Percentiles rank a stretch among this genome's conserved stretches.
phyloP scores from a whole-genome alignment of 148 eudicot genomes.

The Camellia sinensis region DNA sequence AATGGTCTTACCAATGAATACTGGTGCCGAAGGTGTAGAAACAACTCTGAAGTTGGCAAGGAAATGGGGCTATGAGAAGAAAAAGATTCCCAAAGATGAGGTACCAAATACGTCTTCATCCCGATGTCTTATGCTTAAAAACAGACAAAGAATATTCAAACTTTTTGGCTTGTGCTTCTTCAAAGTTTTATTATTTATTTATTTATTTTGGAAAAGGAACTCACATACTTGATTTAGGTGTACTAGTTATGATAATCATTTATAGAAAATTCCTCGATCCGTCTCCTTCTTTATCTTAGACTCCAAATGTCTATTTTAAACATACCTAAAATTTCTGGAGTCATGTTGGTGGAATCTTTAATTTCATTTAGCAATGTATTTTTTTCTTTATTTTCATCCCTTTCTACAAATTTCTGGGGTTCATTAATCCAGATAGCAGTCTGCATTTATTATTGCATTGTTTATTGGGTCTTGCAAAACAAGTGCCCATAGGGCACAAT shows the following conservation, averaged over 20 bases:
- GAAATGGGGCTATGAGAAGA: slow-evolving; percentile 97
- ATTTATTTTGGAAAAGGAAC: background rate
- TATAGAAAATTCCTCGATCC: too few species aligned
- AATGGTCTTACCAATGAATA: slow-evolving; percentile 98
- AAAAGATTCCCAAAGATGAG: slow-evolving; percentile 82
- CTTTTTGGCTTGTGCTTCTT: background rate
- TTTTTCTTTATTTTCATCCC: background rate
- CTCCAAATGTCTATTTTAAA: too few species aligned
- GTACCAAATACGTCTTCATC: slow-evolving; percentile 24
- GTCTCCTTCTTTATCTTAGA: too few species aligned
- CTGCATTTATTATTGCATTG: background rate
- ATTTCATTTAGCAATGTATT: background rate
- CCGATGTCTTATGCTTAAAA: background rate
- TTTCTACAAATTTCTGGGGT: background rate
- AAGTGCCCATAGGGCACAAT: too few species aligned
- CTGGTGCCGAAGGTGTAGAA: slow-evolving; percentile 99
- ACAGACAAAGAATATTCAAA: background rate
- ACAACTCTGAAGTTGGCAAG: slow-evolving; percentile 94
- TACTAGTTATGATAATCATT: background rate
- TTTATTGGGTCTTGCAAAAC: background rate
- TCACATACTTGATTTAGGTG: background rate
- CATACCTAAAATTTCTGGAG: too few species aligned
- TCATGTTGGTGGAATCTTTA: too few species aligned
- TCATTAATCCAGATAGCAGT: background rate
- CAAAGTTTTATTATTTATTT: background rate